These are phyloP conservation scores for Plasmodium reichenowi DNA, from an alignment of 169 alveolate species.

Conservation along the genomic window DNA sequence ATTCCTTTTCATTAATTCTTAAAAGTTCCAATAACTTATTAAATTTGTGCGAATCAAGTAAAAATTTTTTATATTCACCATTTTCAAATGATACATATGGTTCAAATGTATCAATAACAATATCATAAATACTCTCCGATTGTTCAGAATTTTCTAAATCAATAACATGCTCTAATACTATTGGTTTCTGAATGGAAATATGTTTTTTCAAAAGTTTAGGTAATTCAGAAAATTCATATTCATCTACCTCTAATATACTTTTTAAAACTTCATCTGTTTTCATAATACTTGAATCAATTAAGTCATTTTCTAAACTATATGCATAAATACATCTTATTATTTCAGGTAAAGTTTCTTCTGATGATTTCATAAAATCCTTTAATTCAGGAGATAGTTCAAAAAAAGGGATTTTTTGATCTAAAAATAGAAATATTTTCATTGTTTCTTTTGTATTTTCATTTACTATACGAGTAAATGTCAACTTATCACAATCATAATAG, in stretches of 20 bases:
- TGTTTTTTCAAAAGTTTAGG: slow-evolving; percentile 69
- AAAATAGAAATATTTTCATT: slow-evolving; percentile 55
- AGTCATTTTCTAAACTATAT: slow-evolving; percentile 70
- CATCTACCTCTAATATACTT: slow-evolving; percentile 67
- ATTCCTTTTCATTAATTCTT: slow-evolving; percentile 41
- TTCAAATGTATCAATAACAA: slow-evolving; percentile 67
- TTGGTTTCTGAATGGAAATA: slow-evolving; percentile 65
- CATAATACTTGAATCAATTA: slow-evolving; percentile 52
- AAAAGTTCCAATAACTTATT: slow-evolving; percentile 44
- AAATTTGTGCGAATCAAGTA: slow-evolving; percentile 53
- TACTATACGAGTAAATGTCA: slow-evolving; percentile 68
- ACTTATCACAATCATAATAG: slow-evolving; percentile 74
- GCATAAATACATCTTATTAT: slow-evolving; percentile 65
- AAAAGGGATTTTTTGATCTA: slow-evolving; percentile 73
- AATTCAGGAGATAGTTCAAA: slow-evolving; percentile 66
- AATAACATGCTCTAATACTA: slow-evolving; percentile 59
- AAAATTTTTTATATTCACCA: slow-evolving; percentile 54
- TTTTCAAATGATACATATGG: slow-evolving; percentile 54
- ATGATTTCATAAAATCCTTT: slow-evolving; percentile 60
- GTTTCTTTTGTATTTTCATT: slow-evolving; percentile 60
- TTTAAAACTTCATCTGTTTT: slow-evolving; percentile 71
- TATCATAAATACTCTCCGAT: slow-evolving; percentile 71
- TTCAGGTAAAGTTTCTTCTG: slow-evolving; percentile 75
- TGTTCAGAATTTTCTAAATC: slow-evolving; percentile 63
- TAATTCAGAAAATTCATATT: slow-evolving; percentile 61